Base-by-base conservation (phyloP, 2,329 filamentous ascomycete genomes). In the Aspergillus fijiensis region DNA sequence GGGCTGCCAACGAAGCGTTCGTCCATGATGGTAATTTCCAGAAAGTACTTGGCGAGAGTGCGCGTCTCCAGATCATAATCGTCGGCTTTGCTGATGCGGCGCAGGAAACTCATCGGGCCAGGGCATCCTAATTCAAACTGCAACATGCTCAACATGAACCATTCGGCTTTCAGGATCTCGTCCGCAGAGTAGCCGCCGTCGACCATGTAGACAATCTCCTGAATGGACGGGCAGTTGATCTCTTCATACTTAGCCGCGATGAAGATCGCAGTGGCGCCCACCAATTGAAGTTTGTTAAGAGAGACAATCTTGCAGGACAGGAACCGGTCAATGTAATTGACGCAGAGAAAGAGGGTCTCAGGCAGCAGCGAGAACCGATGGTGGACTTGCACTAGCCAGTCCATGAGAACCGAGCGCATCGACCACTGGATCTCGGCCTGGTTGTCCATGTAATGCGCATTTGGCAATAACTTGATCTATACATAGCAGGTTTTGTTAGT, bases 381-480 rank as follows among this genome's bases (percentile, higher is more conserved):
- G 75, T 99, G 95, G 31, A 99, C 95, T 76, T 99, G 93, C 51
- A 98, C 90, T 49, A 99, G 84, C 95, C 95, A 99, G 76, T 98
- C 95, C 88, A 99, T 96, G 57, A 99, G 83, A 23, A 98, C 92
- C 5, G 92, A 89, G 51, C 95, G 91, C 95, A 98, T 99, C 2
- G 93, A 96, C 95, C 95, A 99, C 74, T 96, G 91, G 59, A 99
- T 96, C 76, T 98, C 94, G n/a, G 89, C 88, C 76, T 99, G 95
- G 66, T 90, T 88, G 63, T 96, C 92, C 94, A 99, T 99, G 82
- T 99, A 99, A 74, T 95, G 87, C 3, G 92, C 84, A 70, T 95
- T 93, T 1, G 95, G 95, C 47, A 93, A 82, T 86, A 97, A 90
- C 67, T 83, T 87, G 74, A 83, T 85, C 90, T 92, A 72, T 60